Conservation (phyloP, 2,329 filamentous ascomycete species). For the Ceratocystis harringtonii region DNA sequence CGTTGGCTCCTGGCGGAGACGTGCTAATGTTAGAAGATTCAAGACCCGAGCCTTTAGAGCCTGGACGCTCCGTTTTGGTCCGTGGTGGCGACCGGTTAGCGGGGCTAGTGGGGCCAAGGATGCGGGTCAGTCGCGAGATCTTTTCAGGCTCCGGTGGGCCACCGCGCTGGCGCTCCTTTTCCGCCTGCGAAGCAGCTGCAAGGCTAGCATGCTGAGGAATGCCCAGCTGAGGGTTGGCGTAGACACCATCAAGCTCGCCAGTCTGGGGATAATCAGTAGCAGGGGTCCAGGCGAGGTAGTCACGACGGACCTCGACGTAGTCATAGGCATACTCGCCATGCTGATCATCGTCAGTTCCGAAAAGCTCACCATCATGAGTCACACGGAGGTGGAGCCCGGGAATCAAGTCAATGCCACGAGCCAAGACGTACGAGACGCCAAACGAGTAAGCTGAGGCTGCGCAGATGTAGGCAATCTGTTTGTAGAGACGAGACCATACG, state of each 20-base stretch:
- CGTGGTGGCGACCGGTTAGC: not conserved
- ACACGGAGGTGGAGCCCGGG: slow-evolving; percentile 69
- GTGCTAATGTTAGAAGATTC: not conserved
- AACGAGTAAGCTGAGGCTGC: slow-evolving; percentile 55
- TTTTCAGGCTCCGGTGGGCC: slow-evolving; percentile 7
- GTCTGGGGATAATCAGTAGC: slow-evolving; percentile 28
- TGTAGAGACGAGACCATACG: slow-evolving; percentile 60
- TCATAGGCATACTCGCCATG: slow-evolving; percentile 84
- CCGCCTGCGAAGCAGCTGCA: slow-evolving; percentile 22
- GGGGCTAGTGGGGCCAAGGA: slow-evolving; percentile 9
- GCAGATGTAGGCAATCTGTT: slow-evolving; percentile 63
- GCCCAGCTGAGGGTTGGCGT: slow-evolving; percentile 52
- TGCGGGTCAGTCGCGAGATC: slow-evolving; percentile 21
- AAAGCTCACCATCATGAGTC: slow-evolving; percentile 65
- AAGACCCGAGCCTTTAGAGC: not conserved
- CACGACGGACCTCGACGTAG: slow-evolving; percentile 75
- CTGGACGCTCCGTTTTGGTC: slow-evolving; percentile 7
- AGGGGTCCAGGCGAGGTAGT: slow-evolving; percentile 79
- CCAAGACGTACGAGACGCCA: slow-evolving; percentile 56
- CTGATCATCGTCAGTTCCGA: slow-evolving; percentile 82
- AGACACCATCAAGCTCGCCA: slow-evolving; percentile 31
- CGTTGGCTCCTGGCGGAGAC: not conserved
- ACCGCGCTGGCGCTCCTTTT: slow-evolving; percentile 18
- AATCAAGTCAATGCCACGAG: slow-evolving; percentile 58
- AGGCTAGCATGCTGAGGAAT: slow-evolving; percentile 47